phyloP scores from a whole-genome alignment of 768 basidiomycete species.

The Strobilomyces confusus region DNA sequence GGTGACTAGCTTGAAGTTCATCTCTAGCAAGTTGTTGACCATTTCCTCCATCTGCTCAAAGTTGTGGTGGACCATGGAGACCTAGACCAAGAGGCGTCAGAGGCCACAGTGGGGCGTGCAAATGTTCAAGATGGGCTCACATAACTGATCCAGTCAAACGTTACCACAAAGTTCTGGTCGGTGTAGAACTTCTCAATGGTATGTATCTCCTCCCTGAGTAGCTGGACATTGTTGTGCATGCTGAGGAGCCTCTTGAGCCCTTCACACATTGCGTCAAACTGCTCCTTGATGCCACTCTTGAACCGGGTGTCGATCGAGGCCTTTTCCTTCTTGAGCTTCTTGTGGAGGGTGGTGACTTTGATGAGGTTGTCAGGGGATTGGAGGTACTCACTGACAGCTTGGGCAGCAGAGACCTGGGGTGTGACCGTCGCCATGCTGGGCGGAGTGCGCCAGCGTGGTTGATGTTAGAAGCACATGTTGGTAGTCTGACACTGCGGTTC shows the following conservation, averaged over 20 bases:
- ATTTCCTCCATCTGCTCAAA: constrained; percentile 95
- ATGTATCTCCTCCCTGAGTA: constrained; percentile 82
- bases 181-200: constrained; percentile 70
- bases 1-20: constrained; percentile 78
- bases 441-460: too few relatives aligned
- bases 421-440: constrained; percentile 4
- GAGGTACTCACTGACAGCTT: constrained; percentile 84
- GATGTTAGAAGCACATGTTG: not conserved
- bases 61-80: constrained; percentile 92
- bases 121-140: constrained; percentile 29
- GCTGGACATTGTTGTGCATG: constrained; percentile 73
- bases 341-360: constrained; percentile 84
- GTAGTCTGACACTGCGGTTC: not conserved
- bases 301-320: constrained; percentile 88
- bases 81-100: constrained; percentile 45
- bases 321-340: constrained; percentile 96
- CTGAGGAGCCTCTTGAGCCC: constrained; percentile 78
- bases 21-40: constrained; percentile 87
- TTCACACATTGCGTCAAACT: constrained; percentile 87
- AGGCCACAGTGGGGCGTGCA: not conserved
- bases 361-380: constrained; percentile 92
- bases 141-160: constrained; percentile 93
- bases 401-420: constrained; percentile 67
- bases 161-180: constrained; percentile 74
- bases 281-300: constrained; percentile 88